A percentile compares a stretch with the other conserved stretches of the same genome.
Evolutionary conservation across 345 rosid genomes (phyloP).

Genomic region (Cardamine resedifolia): DNA sequence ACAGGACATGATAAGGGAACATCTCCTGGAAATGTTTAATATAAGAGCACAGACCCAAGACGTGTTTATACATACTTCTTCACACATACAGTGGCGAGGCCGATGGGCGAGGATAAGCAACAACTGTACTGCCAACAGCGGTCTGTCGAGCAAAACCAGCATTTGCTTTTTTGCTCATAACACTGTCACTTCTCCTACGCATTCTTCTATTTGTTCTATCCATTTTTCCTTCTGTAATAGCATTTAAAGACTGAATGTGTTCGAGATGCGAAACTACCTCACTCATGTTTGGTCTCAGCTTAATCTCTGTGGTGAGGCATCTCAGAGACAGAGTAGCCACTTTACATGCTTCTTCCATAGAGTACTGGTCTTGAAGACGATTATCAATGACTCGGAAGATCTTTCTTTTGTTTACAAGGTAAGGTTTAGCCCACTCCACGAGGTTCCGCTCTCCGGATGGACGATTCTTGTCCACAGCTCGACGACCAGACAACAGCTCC

Average conservation of each 20-base stretch:
- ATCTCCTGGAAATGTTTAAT: slow-evolving; percentile 22
- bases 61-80: slow-evolving; percentile 24
- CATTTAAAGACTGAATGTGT: slow-evolving; percentile 34
- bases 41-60: slow-evolving; percentile 21
- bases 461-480: slow-evolving; percentile 96
- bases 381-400: slow-evolving; percentile 76
- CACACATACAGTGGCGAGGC: slow-evolving; percentile 33
- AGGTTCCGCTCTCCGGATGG: slow-evolving; percentile 89
- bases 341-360: slow-evolving; percentile 49
- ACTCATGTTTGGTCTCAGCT: slow-evolving; percentile 38
- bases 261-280: slow-evolving; percentile 37
- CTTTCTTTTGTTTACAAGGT: slow-evolving; percentile 79
- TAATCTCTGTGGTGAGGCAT: slow-evolving; percentile 33
- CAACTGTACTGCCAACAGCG: slow-evolving; percentile 28
- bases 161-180: slow-evolving; percentile 21
- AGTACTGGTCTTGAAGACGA: slow-evolving; percentile 83
- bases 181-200: slow-evolving; percentile 41
- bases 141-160: slow-evolving; percentile 30
- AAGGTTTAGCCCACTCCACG: slow-evolving; percentile 88
- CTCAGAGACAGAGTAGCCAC: slow-evolving; percentile 35
- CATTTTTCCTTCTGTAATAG: slow-evolving; percentile 10
- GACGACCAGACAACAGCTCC: slow-evolving; percentile 87
- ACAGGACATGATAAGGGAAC: slow-evolving; percentile 4
- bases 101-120: slow-evolving; percentile 39
- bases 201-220: slow-evolving; percentile 22